A percentile compares a stretch with the other conserved stretches of the same genome.
phyloP scores from a whole-genome alignment of 2,329 filamentous ascomycete species.

The Hypoxylon sp. region DNA sequence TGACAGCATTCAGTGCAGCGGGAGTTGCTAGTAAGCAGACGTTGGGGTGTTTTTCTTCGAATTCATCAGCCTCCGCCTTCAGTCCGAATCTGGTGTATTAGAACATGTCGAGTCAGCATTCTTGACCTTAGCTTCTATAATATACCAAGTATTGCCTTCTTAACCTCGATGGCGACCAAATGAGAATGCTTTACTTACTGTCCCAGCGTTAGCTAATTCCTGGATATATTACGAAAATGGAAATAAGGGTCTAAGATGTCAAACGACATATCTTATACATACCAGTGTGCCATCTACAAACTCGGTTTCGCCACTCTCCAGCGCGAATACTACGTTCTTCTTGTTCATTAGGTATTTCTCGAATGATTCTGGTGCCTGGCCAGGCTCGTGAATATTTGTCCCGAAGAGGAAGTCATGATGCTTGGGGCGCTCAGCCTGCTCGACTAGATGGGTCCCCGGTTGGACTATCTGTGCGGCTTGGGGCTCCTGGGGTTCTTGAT shows the following conservation, averaged over 20 bases:
- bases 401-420: slow-evolving; percentile 18
- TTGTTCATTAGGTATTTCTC: not conserved
- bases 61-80: not conserved
- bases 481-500: not conserved
- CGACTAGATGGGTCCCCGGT: no score
- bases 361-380: not conserved
- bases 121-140: not conserved
- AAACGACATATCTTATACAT: not conserved
- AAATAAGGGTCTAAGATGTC: not conserved
- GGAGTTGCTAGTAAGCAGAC: not conserved
- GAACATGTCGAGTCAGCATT: not conserved
- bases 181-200: not conserved
- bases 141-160: not conserved
- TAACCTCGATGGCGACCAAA: not conserved
- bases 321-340: not conserved
- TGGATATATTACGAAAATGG: not conserved
- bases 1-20: not conserved
- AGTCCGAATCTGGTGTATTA: not conserved
- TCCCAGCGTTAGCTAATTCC: not conserved
- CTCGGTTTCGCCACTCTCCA: not conserved
- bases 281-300: not conserved
- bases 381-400: not conserved
- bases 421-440: slow-evolving; percentile 5
- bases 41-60: not conserved
- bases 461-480: not conserved